These are phyloP conservation scores for Patellifolia procumbens DNA, from an alignment of 179 eudicot species.

Conservation along the genomic window DNA sequence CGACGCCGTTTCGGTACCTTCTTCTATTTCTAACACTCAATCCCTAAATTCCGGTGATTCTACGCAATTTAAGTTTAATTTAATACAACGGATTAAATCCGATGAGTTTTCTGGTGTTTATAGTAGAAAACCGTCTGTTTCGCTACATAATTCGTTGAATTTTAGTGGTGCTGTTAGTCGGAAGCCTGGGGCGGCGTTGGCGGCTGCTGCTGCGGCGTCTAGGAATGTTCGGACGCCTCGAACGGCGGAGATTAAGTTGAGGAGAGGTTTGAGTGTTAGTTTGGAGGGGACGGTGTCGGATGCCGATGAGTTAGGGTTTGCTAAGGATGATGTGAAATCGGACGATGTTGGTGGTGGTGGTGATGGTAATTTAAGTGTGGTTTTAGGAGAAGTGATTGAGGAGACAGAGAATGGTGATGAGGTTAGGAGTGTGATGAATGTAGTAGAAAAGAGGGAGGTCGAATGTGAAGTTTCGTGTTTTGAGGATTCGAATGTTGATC, in stretches of 20 bases:
- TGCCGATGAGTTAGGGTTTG: conserved; percentile 32
- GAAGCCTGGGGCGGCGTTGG: conserved; percentile 88
- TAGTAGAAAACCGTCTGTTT: conserved; percentile 18
- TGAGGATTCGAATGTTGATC: not conserved
- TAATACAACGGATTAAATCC: conserved; percentile 36
- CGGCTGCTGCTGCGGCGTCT: conserved; percentile 85
- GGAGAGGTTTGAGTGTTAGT: conserved; percentile 43
- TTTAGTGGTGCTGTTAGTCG: conserved; percentile 52
- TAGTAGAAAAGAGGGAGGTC: not conserved
- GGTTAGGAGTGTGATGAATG: not conserved
- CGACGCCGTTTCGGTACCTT: conserved; percentile 14
- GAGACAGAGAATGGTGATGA: conserved; percentile 4
- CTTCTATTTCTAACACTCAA: not conserved
- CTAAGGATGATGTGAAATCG: conserved; percentile 32
- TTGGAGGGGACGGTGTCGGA: conserved; percentile 37
- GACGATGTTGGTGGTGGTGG: conserved; percentile 31
- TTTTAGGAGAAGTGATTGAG: conserved; percentile 26
- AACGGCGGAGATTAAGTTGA: conserved; percentile 54
- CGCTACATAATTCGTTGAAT: conserved; percentile 32
- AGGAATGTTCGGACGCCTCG: conserved; percentile 53
- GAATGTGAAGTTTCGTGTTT: not conserved
- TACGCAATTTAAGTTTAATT: conserved; percentile 24
- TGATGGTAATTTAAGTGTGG: conserved; percentile 19
- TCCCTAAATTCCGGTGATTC: conserved; percentile 24
- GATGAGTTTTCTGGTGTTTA: conserved; percentile 33